Evolutionary conservation across 176 grass and related monocot genomes (phyloP).

Genomic region (Hsuehochloa calcarea): DNA sequence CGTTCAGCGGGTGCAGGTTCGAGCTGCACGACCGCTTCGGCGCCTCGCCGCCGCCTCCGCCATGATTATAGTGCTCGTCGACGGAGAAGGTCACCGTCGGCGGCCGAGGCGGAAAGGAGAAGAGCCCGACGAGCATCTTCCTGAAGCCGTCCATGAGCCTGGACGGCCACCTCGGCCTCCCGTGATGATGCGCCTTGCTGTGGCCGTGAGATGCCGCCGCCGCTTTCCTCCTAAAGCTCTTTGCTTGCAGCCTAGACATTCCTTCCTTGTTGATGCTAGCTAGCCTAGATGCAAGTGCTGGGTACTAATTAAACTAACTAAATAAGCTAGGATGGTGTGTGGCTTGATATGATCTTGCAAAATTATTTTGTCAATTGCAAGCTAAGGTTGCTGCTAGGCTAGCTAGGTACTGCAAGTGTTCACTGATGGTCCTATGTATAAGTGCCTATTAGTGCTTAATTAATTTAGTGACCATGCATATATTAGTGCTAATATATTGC

Average conservation of each 20-base stretch:
- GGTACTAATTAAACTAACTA: background rate
- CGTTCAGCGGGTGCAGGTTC: conserved; percentile 62
- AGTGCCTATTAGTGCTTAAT: conserved; percentile 19
- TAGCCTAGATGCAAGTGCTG: background rate
- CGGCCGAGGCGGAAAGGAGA: conserved; percentile 56
- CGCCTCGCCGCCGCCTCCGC: background rate
- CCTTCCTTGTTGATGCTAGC: background rate
- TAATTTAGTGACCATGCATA: background rate
- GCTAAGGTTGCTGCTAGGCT: conserved; percentile 11
- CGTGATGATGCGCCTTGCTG: conserved; percentile 7
- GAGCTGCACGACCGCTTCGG: conserved; percentile 59
- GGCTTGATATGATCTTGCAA: background rate
- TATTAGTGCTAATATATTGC: background rate
- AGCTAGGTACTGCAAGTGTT: background rate
- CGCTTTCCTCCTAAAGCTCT: conserved; percentile 57
- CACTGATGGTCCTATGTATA: conserved; percentile 19
- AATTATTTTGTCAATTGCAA: background rate
- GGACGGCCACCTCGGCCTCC: conserved; percentile 49
- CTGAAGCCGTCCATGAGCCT: conserved; percentile 64
- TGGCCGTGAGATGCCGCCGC: background rate
- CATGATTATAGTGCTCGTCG: background rate
- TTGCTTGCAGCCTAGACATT: conserved; percentile 70
- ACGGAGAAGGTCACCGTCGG: conserved; percentile 52
- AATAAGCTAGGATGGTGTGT: background rate
- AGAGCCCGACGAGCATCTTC: conserved; percentile 70